A percentile compares a stretch with the other conserved stretches of the same genome.
Conservation (phyloP, 2,329 filamentous ascomycete species). For the Fusarium sterilihyphosum region DNA sequence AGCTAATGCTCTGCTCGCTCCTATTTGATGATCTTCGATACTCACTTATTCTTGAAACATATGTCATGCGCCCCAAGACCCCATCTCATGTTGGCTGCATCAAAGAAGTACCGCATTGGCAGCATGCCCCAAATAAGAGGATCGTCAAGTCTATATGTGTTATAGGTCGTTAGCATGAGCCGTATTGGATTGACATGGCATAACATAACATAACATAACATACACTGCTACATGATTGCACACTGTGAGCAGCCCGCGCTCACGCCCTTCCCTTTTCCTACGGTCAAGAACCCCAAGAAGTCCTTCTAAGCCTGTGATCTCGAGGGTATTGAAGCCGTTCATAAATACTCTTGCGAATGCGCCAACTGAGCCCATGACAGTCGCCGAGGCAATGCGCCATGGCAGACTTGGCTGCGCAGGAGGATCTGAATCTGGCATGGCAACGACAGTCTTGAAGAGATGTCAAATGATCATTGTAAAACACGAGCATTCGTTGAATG, state of each 20-base stretch:
- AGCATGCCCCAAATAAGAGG: constrained; percentile 93
- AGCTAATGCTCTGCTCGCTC: neutral
- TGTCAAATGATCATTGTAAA: neutral
- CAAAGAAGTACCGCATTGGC: constrained; percentile 77
- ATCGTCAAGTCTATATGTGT: constrained; percentile 80
- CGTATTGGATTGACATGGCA: constrained; percentile 8
- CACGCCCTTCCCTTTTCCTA: constrained; percentile 70
- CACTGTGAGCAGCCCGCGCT: constrained; percentile 83
- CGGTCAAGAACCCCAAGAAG: constrained; percentile 82
- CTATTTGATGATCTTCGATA: neutral
- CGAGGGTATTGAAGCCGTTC: constrained; percentile 76
- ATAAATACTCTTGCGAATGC: constrained; percentile 79
- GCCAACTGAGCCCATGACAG: constrained; percentile 79
- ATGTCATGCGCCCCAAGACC: constrained; percentile 93
- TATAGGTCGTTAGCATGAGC: constrained; percentile 5
- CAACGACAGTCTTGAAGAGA: neutral
- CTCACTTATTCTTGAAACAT: constrained; percentile 87
- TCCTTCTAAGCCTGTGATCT: constrained; percentile 78
- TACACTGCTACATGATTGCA: constrained; percentile 57
- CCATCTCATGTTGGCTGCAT: constrained; percentile 84
- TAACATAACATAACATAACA: constrained; percentile 48
- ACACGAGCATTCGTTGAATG: neutral
- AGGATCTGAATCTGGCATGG: constrained; percentile 39
- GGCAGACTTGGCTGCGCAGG: constrained; percentile 64
- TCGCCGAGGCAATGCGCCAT: constrained; percentile 79